phyloP scores from a whole-genome alignment of 192 early-diverging fungal genomes.

The Pilobolus umbonatus region DNA sequence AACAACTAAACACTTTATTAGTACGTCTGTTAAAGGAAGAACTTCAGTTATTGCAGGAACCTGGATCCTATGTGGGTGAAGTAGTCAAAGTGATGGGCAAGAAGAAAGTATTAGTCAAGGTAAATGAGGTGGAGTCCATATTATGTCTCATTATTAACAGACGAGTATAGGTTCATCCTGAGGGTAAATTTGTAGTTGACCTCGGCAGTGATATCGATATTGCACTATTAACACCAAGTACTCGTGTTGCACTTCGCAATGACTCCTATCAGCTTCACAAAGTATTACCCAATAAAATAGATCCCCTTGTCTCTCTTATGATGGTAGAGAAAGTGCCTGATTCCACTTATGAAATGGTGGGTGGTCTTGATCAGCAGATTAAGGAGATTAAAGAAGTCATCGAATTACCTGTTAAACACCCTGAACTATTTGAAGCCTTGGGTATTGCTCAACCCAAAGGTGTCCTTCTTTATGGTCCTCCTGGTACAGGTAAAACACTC shows the following conservation, averaged over 20 bases:
- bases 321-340: slow-evolving; percentile 99
- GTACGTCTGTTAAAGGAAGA: slow-evolving; percentile 96
- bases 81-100: slow-evolving; percentile 99
- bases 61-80: slow-evolving; percentile 93
- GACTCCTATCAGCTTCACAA: slow-evolving; percentile 94
- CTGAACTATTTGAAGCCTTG: slow-evolving; percentile 95
- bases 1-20: slow-evolving; percentile 22
- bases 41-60: slow-evolving; percentile 94
- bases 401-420: slow-evolving; percentile 99
- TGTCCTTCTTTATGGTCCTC: slow-evolving; percentile 87
- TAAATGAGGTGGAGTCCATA: slow-evolving; percentile 6
- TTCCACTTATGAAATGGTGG: slow-evolving; percentile 99
- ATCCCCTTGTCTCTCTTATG: slow-evolving; percentile 99
- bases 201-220: slow-evolving; percentile 91
- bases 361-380: slow-evolving; percentile 98
- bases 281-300: slow-evolving; percentile 95
- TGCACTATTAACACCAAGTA: slow-evolving; percentile 82
- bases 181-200: slow-evolving; percentile 98
- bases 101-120: slow-evolving; percentile 87
- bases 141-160: slow-evolving; percentile 10
- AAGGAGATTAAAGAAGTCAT: slow-evolving; percentile 99
- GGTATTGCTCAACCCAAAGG: slow-evolving; percentile 99
- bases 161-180: slow-evolving; percentile 78
- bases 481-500: slow-evolving; percentile 86
- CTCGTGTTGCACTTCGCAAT: slow-evolving; percentile 87